A percentile compares a stretch with the other conserved stretches of the same genome.
Evolutionary conservation across 768 basidiomycete species (phyloP).

Genomic region (Calocera cornea): DNA sequence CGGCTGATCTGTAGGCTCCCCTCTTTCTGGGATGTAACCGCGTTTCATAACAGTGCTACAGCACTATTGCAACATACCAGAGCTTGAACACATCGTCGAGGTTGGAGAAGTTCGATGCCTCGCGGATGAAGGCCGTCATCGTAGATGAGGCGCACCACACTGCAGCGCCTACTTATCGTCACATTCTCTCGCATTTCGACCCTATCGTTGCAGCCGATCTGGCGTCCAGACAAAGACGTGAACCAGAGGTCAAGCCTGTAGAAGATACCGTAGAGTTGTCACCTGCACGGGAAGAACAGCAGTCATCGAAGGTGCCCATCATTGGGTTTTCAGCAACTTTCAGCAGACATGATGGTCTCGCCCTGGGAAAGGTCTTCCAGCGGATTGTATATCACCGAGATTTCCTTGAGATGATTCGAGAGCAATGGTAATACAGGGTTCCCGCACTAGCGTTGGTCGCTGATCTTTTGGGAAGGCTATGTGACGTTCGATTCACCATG

Average conservation of each 20-base stretch:
- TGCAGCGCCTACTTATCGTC: slow-evolving; percentile 76
- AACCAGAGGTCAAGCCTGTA: slow-evolving; percentile 33
- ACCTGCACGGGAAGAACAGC: slow-evolving; percentile 24
- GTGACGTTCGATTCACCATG: slow-evolving; percentile 71
- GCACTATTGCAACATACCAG: slow-evolving; percentile 83
- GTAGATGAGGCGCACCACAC: slow-evolving; percentile 95
- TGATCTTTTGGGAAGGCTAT: slow-evolving; percentile 50
- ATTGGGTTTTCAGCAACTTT: slow-evolving; percentile 95
- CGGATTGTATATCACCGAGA: slow-evolving; percentile 85
- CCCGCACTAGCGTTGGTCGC: too few species aligned
- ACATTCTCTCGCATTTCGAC: slow-evolving; percentile 74
- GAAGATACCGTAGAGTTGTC: slow-evolving; percentile 13
- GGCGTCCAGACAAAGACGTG: slow-evolving; percentile 29
- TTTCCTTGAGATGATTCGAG: slow-evolving; percentile 84
- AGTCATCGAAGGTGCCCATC: slow-evolving; percentile 42
- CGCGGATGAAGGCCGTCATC: slow-evolving; percentile 55
- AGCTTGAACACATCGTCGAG: slow-evolving; percentile 54
- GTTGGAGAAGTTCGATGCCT: slow-evolving; percentile 61
- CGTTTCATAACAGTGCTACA: slow-evolving; percentile 20
- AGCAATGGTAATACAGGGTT: slow-evolving; percentile 48
- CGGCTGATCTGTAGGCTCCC: slow-evolving; percentile 64
- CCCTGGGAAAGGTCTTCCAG: slow-evolving; percentile 78
- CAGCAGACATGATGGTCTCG: slow-evolving; percentile 78
- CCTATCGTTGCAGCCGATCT: slow-evolving; percentile 15
- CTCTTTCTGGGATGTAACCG: neutral